Evolutionary conservation across 73 alveolate species (phyloP), one percentile per base, ranked within the genome.

Genomic region (Symbiodinium pilosum): DNA sequence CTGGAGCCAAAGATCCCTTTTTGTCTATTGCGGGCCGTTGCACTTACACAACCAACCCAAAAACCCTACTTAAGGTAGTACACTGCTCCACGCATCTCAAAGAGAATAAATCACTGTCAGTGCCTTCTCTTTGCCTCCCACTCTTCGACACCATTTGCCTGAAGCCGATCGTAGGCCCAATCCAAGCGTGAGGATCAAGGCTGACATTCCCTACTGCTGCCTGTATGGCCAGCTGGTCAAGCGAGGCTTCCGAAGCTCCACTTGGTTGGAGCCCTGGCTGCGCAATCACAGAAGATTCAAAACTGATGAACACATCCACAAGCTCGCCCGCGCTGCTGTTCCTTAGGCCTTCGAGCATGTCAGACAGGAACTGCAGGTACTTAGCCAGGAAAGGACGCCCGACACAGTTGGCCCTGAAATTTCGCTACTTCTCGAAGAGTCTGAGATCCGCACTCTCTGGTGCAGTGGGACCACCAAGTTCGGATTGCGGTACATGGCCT

Each of bases 401-500:
- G 81, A 64, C 30, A n/a, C n/a, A n/a, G n/a, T n/a, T n/a, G n/a
- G n/a, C n/a, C n/a, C n/a, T n/a, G n/a, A n/a, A n/a, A n/a, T n/a
- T n/a, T 36, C 36, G 32, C 52, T 8, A 32, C n/a, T n/a, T n/a
- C n/a, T n/a, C n/a, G n/a, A n/a, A n/a, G n/a, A n/a, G 36, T 59
- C 86, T 69, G 4, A 26, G 96, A 41, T 24, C 9, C 18, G 34
- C 88, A 42, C 96, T 41, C 96, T 36, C 4, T 41, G 52, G 42
- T 41, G 88, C 54, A 91, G 32, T 16, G 96, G 96, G 36, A 91
- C 96, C 43, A 91, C 96, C 75, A 71, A 40, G 32, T 91, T 91
- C 6, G 96, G 96, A 69, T 91, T 68, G 47, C 81, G 96, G 77
- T 91, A 59, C 96, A 91, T 91, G 43, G 96, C 96, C 96, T 91